phyloP scores from a whole-genome alignment of 2,329 filamentous ascomycete species.

The Colletotrichum sp. region DNA sequence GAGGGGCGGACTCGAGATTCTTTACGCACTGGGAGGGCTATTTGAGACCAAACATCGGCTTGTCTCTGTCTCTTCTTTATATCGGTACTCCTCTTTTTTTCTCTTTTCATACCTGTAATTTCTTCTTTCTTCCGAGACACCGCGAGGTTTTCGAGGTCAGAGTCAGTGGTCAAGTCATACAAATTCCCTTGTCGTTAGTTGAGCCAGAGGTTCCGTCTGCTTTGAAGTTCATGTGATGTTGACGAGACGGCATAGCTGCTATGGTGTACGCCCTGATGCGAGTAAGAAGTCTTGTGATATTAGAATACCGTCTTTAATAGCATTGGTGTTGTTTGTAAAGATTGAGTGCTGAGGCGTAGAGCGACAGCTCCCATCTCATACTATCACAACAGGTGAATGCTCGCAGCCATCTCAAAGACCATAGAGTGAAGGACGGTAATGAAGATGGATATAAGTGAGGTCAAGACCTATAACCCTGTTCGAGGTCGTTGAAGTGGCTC shows the following conservation, averaged over 20 bases:
- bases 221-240: constrained; percentile 6
- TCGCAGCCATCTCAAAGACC: background rate
- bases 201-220: background rate
- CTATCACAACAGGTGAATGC: background rate
- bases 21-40: constrained; percentile 19
- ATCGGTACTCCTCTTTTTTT: constrained; percentile 18
- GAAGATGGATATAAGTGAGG: background rate
- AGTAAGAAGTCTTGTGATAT: background rate
- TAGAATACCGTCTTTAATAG: constrained; percentile 2
- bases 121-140: constrained; percentile 25
- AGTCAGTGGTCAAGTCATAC: constrained; percentile 21
- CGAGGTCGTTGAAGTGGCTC: background rate
- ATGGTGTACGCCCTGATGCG: background rate
- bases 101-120: constrained; percentile 19
- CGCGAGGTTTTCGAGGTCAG: constrained; percentile 21
- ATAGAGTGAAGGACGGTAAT: background rate
- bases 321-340: background rate
- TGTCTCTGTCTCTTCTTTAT: constrained; percentile 23
- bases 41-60: constrained; percentile 20
- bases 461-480: background rate
- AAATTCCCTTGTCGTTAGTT: constrained; percentile 20
- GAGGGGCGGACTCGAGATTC: constrained; percentile 23
- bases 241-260: background rate
- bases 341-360: background rate
- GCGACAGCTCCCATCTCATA: background rate